Conservation (phyloP, 2,329 filamentous ascomycete species). For the Aspergillus sp. region DNA sequence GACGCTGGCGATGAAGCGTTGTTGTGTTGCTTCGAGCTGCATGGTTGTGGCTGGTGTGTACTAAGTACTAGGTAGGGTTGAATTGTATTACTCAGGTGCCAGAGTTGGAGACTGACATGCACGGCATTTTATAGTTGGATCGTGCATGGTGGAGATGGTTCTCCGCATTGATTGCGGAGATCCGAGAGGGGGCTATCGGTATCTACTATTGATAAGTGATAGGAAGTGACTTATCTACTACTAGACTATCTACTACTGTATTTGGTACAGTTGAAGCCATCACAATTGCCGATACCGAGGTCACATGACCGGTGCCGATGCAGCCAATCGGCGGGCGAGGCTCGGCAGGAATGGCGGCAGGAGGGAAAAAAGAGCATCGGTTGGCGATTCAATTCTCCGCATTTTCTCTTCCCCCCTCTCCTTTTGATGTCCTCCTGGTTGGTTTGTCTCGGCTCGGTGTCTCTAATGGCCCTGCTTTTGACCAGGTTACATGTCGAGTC, state of each 20-base stretch:
- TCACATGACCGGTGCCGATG: conserved; percentile 22
- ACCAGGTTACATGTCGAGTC: background rate
- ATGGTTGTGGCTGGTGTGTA: conserved; percentile 14
- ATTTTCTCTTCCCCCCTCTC: background rate
- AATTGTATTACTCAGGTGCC: background rate
- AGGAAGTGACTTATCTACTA: background rate
- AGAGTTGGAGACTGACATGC: background rate
- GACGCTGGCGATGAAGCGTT: conserved; percentile 27
- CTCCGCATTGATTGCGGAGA: background rate
- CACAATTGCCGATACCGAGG: conserved; percentile 1
- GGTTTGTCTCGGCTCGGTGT: background rate
- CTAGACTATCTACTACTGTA: no score
- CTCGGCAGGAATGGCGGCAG: conserved; percentile 15
- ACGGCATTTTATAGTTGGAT: background rate
- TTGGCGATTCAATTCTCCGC: background rate
- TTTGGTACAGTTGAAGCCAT: background rate
- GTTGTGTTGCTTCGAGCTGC: conserved; percentile 26
- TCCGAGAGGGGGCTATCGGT: background rate
- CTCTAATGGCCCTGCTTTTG: background rate
- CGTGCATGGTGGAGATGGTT: background rate
- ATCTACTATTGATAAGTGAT: background rate
- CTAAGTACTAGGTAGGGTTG: background rate
- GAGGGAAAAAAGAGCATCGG: background rate
- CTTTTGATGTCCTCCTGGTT: background rate
- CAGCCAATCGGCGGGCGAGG: conserved; percentile 25